A percentile compares a stretch with the other conserved stretches of the same genome.
phyloP scores from a whole-genome alignment of 2,329 filamentous ascomycete genomes.

The Aurifilum marmelostoma region DNA sequence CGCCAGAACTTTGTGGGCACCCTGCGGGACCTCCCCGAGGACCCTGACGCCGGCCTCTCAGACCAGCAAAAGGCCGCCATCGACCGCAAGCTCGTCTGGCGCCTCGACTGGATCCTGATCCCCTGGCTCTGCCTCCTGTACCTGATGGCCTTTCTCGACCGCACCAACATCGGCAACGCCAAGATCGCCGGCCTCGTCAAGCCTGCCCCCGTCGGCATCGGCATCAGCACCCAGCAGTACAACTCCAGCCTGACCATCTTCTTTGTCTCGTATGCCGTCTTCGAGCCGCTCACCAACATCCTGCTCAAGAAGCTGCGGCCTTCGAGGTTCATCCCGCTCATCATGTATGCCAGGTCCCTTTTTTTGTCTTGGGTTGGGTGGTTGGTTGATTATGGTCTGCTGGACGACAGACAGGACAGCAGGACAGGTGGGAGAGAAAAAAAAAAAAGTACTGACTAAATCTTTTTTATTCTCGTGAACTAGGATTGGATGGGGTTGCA shows the following conservation, averaged over 20 bases:
- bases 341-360: slow-evolving; percentile 63
- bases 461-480: too few relatives aligned
- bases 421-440: background rate
- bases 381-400: background rate
- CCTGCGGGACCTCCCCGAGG: slow-evolving; percentile 34
- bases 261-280: slow-evolving; percentile 82
- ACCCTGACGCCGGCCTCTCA: slow-evolving; percentile 40
- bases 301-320: slow-evolving; percentile 77
- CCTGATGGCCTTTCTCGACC: slow-evolving; percentile 72
- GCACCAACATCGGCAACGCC: slow-evolving; percentile 78
- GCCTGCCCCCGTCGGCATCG: slow-evolving; percentile 49
- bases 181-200: slow-evolving; percentile 57
- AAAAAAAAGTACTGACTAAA: slow-evolving; percentile 16
- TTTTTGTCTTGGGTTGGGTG: too few relatives aligned
- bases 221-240: slow-evolving; percentile 67
- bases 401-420: slow-evolving; percentile 9
- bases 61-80: slow-evolving; percentile 36
- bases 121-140: slow-evolving; percentile 63
- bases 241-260: slow-evolving; percentile 80
- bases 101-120: slow-evolving; percentile 40
- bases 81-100: slow-evolving; percentile 39
- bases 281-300: slow-evolving; percentile 78
- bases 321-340: slow-evolving; percentile 77
- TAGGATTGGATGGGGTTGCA: slow-evolving; percentile 66
- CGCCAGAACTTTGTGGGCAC: slow-evolving; percentile 24